Conservation (phyloP, 116 monocot genomes). For the Phalaenopsis hybrid region DNA sequence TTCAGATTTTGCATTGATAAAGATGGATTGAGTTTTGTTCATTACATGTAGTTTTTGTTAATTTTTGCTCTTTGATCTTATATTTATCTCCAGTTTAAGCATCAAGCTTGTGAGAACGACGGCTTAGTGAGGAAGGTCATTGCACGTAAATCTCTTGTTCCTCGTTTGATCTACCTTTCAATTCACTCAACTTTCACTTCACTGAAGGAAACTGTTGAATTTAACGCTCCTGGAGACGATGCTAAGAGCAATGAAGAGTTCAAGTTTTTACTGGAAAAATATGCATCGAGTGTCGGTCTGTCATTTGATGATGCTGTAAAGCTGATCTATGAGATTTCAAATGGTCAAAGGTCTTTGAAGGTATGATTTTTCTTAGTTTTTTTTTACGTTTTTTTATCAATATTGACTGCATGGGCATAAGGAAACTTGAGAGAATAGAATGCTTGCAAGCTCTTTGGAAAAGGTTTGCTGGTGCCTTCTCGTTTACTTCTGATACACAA, state of each 20-base stretch:
- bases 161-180: conserved; percentile 67
- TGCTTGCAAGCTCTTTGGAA: too few species aligned
- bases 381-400: not conserved
- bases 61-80: not conserved
- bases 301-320: conserved; percentile 62
- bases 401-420: not conserved
- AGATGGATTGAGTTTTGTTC: not conserved
- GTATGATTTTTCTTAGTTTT: conserved; percentile 15
- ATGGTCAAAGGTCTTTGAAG: conserved; percentile 52
- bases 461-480: too few species aligned
- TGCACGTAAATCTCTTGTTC: conserved; percentile 64
- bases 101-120: conserved; percentile 26
- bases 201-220: conserved; percentile 36
- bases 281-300: conserved; percentile 37
- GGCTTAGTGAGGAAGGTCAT: conserved; percentile 21
- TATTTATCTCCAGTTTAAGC: not conserved
- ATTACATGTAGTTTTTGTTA: not conserved
- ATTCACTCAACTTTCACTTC: conserved; percentile 37
- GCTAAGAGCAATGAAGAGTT: conserved; percentile 28
- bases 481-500: too few species aligned
- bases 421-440: too few species aligned
- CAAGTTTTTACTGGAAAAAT: conserved; percentile 52
- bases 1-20: not conserved
- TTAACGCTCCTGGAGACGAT: conserved; percentile 31
- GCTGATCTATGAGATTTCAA: conserved; percentile 30